Evolutionary conservation across 352 stramenopile genomes (phyloP), one percentile per base, ranked within the genome.

Genomic region (Pythium insidiosum): DNA sequence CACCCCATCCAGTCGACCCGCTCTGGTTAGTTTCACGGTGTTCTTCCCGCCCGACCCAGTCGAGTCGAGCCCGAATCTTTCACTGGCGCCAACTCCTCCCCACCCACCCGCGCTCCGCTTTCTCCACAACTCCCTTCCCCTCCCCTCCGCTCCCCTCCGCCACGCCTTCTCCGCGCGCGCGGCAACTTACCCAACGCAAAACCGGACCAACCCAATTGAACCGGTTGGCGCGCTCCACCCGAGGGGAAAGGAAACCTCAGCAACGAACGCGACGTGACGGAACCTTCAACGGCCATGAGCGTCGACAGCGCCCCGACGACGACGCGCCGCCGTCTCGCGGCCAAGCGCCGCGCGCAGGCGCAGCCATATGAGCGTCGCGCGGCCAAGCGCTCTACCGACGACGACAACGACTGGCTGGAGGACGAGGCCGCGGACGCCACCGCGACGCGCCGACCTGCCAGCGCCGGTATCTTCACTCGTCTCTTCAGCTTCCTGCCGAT

Each of bases 401-500:
- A 23, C 11, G 33, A 48, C 36, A 34, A 54, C 4, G 41, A 51
- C 43, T 50, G 58, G 9, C 53, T 63, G 1, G 56, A 63, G 13
- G 37, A 54, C 31, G 52, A 57, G 5, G 26, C 49, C 29, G 49
- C 41, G n/a, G 18, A 43, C 37, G 9, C 22, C 33, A 15, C 10
- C 46, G 38, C 25, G 26, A 44, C 16, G 38, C 20, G 23, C 38
- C 9, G 18, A 2, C 31, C 38, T 16, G 21, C 20, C 23, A 26
- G 28, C 35, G 56, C 63, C 5, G 51, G 58, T 3, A 52, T 86
- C 24, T 80, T 86, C 23, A 67, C 73, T 12, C 73, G 73, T 1
- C 43, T 86, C 5, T 66, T 82, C 22, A 82, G 73, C 34, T 78
- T 73, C 41, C 56, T 89, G n/a, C 76, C 76, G 30, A 55, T 88